Base-by-base conservation (phyloP, 257 asterid genomes). In the Lycium barbarum region DNA sequence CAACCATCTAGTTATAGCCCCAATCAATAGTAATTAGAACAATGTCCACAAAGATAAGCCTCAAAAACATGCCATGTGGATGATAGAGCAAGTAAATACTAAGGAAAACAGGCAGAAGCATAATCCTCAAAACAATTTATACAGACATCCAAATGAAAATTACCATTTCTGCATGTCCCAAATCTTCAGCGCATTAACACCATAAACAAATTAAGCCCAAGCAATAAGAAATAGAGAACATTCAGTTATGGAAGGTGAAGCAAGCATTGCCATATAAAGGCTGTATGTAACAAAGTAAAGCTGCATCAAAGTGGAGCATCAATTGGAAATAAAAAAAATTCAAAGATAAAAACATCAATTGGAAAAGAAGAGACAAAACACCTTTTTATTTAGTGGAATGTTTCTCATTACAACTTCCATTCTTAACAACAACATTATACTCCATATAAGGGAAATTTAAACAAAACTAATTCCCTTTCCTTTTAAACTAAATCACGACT, bases 201-300 rank as follows among this genome's bases (percentile, higher is more conserved):
- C 65, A 26, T 33, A 78, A 26, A 53, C 49, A 78, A 53, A 78
- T 4, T 26, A 78, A 78, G 47, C 82, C 63, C 22, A 14, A 26
- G 65, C 59, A 78, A 33, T 26, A 78, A 78, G 82, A 53, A 20
- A 90, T 14, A 85, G 80, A 68, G 22, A 55, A 38, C 49, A 78
- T 26, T 78, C 65, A 53, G 65, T 78, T 78, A 78, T 33, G 82
- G 65, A 76, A 76, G 63, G 65, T 53, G 13, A 78, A 53, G 26
- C 26, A 51, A 78, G 49, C 26, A 78, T 8, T 15, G 53, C 45
- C 63, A 26, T 51, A 26, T 76, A 51, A 76, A 51, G 13, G 2
- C 13, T 53, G 45, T 53, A 78, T 7, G 45, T 26, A 26, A 33
- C 26, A 53, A 53, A 26, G 49, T 53, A 51, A 33, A 78, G 65